These are phyloP conservation scores for Amanita pallidorosea DNA, from an alignment of 768 basidiomycete species.

Conservation along the genomic window DNA sequence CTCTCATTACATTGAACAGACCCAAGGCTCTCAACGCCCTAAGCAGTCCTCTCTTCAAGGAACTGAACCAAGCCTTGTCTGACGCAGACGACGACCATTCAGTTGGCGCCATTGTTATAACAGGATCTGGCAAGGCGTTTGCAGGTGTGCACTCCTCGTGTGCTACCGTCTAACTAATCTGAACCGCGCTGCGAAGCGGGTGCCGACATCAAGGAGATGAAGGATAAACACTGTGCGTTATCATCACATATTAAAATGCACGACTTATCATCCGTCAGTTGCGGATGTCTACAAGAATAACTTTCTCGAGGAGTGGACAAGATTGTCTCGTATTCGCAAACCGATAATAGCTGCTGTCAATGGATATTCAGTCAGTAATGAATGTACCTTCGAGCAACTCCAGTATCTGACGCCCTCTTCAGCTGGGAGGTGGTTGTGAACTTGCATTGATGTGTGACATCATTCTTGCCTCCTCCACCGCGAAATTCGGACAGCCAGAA, in stretches of 20 bases:
- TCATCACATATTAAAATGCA: neutral
- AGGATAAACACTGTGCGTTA: conserved; percentile 80
- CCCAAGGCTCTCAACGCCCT: conserved; percentile 90
- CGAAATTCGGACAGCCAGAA: conserved; percentile 93
- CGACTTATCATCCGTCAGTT: conserved; percentile 28
- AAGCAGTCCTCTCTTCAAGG: conserved; percentile 65
- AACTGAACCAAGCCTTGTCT: conserved; percentile 69
- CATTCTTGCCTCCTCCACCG: conserved; percentile 81
- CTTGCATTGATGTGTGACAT: conserved; percentile 96
- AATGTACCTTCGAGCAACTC: neutral
- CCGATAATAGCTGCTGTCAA: conserved; percentile 95
- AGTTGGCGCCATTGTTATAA: conserved; percentile 82
- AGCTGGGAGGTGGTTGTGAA: conserved; percentile 98
- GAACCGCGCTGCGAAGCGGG: conserved; percentile 45
- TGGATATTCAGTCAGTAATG: conserved; percentile 69
- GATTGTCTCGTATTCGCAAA: conserved; percentile 66
- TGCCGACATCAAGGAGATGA: conserved; percentile 99
- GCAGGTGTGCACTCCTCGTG: conserved; percentile 53
- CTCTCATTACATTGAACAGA: conserved; percentile 81
- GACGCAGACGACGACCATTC: conserved; percentile 60
- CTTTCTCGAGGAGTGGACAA: conserved; percentile 80
- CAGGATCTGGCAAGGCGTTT: conserved; percentile 88
- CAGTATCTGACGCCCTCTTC: neutral
- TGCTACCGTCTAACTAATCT: neutral
- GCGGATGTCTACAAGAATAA: conserved; percentile 80